Percentiles rank a stretch among this genome's conserved stretches.
phyloP scores from a whole-genome alignment of 306 rosid species.

The Alnus rubra region DNA sequence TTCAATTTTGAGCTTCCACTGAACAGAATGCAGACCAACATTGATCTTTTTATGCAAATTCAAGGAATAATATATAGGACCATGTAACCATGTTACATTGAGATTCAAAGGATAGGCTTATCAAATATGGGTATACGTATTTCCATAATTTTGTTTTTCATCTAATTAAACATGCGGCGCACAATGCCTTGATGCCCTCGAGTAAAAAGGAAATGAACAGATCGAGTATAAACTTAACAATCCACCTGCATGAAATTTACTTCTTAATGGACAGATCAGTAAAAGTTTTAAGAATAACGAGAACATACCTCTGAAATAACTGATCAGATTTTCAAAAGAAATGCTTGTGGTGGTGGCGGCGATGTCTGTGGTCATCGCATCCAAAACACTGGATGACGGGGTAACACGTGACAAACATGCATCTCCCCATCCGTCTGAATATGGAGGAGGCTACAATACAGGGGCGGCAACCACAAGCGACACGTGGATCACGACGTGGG shows the following conservation, averaged over 20 bases:
- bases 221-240: not conserved
- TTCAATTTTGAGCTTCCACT: not conserved
- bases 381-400: slow-evolving; percentile 64
- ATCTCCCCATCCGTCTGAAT: slow-evolving; percentile 62
- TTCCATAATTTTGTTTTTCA: not conserved
- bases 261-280: no score
- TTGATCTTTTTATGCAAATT: not conserved
- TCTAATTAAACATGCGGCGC: not conserved
- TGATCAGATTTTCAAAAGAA: slow-evolving; percentile 17
- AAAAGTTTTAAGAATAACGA: not conserved
- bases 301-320: not conserved
- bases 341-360: slow-evolving; percentile 50
- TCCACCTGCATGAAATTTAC: not conserved
- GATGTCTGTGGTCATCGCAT: slow-evolving; percentile 57
- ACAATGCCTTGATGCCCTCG: no score
- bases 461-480: slow-evolving; percentile 33
- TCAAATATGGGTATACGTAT: no score
- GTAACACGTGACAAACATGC: slow-evolving; percentile 63
- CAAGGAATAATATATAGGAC: no score
- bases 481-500: not conserved
- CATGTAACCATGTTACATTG: no score
- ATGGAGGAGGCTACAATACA: slow-evolving; percentile 28
- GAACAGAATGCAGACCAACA: not conserved
- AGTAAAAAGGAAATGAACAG: not conserved
- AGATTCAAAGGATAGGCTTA: no score